Base-by-base conservation (phyloP, 371 early-diverging fungal species). In the Nematocida sp. region DNA sequence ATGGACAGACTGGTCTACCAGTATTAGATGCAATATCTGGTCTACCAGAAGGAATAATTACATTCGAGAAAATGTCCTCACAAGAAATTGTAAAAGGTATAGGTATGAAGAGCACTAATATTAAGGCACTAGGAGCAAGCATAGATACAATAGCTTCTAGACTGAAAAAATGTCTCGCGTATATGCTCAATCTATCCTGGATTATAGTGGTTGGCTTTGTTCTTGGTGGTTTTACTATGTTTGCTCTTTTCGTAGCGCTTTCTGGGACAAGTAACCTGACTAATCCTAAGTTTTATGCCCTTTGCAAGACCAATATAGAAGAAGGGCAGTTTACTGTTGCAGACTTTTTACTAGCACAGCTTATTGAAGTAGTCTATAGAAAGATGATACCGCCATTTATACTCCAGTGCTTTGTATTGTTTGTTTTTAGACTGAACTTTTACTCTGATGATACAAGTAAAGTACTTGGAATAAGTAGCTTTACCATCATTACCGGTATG, bases 231-330 rank as follows among this genome's bases (percentile, higher is more conserved):
- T 51, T 51, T 32, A 7, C 51, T 32, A 51, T 32, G 25, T 13
- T 32, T 51, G n/a, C 7, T 13, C 52, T 64, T 37, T 27, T 64
- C 4, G 43, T 52, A n/a, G 29, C 46, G 46, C 31, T 55, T 4
- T 32, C 32, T 47, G 17, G 54, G 34, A 34, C 53, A 15, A 29
- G 15, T 3, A 57, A 55, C 32, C 7, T 53, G 9, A 58, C 43
- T 5, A 29, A 27, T 1, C 13, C 19, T 13, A 40, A 54, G 38
- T 66, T 46, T 46, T 66, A 35, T 35, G 29, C 35, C 2, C 57
- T 53, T n/a, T 66, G 67, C 40, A 58, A 53, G 27, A 45, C n/a
- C 31, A 46, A 51, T 31, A 66, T 66, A 5, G 58, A 66, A 53
- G 54, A 54, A 32, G 48, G 48, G 11, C 67, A 66, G 67, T 66